Conservation (phyloP, 179 eudicot species). For the Spergularia azorica region DNA sequence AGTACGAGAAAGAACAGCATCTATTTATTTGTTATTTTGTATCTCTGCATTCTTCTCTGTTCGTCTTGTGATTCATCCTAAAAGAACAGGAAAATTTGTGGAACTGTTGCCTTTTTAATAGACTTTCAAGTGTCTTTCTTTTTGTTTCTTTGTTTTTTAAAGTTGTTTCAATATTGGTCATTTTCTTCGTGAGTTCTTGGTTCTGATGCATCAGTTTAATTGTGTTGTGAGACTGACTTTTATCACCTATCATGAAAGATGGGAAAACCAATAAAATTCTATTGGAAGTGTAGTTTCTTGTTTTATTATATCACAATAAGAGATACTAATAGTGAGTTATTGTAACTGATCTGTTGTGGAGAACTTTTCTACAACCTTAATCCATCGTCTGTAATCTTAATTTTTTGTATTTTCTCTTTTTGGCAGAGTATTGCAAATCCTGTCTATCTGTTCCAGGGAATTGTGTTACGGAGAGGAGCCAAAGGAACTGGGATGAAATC, state of each 20-base stretch:
- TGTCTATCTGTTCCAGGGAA: slow-evolving; percentile 96
- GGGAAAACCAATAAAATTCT: not conserved
- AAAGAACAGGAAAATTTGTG: not conserved
- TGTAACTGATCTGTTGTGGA: not conserved
- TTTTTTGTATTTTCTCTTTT: slow-evolving; percentile 7
- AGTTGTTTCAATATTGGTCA: not conserved
- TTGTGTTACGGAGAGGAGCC: slow-evolving; percentile 97
- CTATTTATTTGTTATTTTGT: not conserved
- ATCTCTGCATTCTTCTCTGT: not conserved
- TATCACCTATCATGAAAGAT: not conserved
- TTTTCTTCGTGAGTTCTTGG: not conserved
- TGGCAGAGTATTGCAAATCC: slow-evolving; percentile 86
- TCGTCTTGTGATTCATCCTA: not conserved
- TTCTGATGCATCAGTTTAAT: not conserved
- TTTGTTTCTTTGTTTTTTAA: too few species aligned
- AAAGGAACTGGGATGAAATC: slow-evolving; percentile 99
- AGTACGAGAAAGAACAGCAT: not conserved
- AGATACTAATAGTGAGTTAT: not conserved
- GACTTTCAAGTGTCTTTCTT: not conserved
- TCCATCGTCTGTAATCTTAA: not conserved
- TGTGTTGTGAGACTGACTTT: not conserved
- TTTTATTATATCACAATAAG: not conserved
- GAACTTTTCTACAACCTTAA: not conserved
- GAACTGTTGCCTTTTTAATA: not conserved
- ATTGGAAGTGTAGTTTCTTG: not conserved